phyloP scores from a whole-genome alignment of 495 filamentous ascomycete genomes.

The Chaetomium fimeti region DNA sequence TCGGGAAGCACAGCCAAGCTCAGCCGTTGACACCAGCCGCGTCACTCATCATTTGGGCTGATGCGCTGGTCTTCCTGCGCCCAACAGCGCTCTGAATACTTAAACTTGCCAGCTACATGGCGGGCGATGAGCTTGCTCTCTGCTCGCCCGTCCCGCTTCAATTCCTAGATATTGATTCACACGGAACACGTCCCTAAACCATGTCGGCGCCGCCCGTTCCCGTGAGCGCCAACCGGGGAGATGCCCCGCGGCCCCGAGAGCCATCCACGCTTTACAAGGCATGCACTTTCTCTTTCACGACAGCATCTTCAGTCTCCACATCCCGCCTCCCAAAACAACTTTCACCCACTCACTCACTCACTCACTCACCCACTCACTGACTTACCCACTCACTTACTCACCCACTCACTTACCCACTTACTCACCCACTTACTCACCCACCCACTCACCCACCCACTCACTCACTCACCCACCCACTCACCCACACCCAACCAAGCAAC shows the following conservation, averaged over 20 bases:
- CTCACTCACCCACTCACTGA: not conserved
- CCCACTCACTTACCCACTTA: not conserved
- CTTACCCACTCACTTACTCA: not conserved
- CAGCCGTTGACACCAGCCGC: slow-evolving; percentile 4
- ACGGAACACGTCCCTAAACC: slow-evolving; percentile 1
- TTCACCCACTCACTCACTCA: not conserved
- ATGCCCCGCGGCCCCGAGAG: slow-evolving; percentile 22
- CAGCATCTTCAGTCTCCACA: not conserved
- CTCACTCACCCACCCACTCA: not conserved
- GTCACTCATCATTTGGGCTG: not conserved
- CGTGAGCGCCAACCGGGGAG: slow-evolving; percentile 27
- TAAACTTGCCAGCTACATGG: not conserved
- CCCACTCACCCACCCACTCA: not conserved
- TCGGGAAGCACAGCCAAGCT: not conserved
- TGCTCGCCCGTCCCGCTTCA: not conserved
- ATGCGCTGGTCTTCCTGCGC: not conserved
- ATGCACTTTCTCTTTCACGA: not conserved
- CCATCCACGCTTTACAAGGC: slow-evolving; percentile 42
- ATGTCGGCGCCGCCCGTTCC: slow-evolving; percentile 18
- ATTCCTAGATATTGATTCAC: not conserved
- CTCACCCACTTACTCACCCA: not conserved
- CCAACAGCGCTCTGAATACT: not conserved
- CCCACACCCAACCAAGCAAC: slow-evolving; percentile 2
- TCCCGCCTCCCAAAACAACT: too few species aligned
- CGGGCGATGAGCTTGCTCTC: not conserved